Percentiles rank a stretch among this genome's conserved stretches.
These are phyloP conservation scores for Dryas octopetala DNA, from an alignment of 306 rosid genomes.

Conservation along the genomic window DNA sequence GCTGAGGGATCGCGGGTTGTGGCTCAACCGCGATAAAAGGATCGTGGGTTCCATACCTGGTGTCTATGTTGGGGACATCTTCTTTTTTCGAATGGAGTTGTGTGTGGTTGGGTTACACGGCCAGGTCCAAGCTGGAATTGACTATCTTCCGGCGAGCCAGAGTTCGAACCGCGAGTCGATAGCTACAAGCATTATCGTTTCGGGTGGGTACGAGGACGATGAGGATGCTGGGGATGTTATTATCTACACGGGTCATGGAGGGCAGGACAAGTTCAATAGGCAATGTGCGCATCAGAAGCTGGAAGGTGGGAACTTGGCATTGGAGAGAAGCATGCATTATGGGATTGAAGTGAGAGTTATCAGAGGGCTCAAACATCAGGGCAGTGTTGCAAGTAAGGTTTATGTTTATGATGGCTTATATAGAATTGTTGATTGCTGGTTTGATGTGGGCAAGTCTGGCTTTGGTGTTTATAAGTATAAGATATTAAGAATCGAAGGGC, in stretches of 20 bases:
- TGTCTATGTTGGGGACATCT: slow-evolving; percentile 75
- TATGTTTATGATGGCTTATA: slow-evolving; percentile 94
- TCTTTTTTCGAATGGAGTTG: slow-evolving; percentile 79
- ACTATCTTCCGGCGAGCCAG: slow-evolving; percentile 74
- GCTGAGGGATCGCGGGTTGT: slow-evolving; percentile 64
- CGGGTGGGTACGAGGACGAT: slow-evolving; percentile 94
- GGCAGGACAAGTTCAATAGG: slow-evolving; percentile 72
- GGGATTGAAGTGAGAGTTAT: slow-evolving; percentile 95
- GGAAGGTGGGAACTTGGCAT: slow-evolving; percentile 86
- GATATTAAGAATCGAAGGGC: slow-evolving; percentile 77
- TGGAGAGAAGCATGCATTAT: slow-evolving; percentile 93
- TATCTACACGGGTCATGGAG: slow-evolving; percentile 91
- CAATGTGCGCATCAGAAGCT: slow-evolving; percentile 83
- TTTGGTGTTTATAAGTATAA: slow-evolving; percentile 89
- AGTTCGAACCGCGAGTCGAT: slow-evolving; percentile 89
- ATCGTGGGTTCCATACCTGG: slow-evolving; percentile 94
- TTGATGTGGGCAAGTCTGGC: slow-evolving; percentile 94
- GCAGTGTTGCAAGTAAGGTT: slow-evolving; percentile 53
- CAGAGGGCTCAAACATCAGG: slow-evolving; percentile 60
- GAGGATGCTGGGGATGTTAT: slow-evolving; percentile 79
- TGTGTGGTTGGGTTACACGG: slow-evolving; percentile 91
- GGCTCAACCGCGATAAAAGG: slow-evolving; percentile 87
- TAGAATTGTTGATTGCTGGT: slow-evolving; percentile 74
- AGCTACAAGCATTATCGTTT: slow-evolving; percentile 89
- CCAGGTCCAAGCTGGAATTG: slow-evolving; percentile 91